Base-by-base conservation (phyloP, 208 protist species). In the Acanthamoeba healyi region DNA sequence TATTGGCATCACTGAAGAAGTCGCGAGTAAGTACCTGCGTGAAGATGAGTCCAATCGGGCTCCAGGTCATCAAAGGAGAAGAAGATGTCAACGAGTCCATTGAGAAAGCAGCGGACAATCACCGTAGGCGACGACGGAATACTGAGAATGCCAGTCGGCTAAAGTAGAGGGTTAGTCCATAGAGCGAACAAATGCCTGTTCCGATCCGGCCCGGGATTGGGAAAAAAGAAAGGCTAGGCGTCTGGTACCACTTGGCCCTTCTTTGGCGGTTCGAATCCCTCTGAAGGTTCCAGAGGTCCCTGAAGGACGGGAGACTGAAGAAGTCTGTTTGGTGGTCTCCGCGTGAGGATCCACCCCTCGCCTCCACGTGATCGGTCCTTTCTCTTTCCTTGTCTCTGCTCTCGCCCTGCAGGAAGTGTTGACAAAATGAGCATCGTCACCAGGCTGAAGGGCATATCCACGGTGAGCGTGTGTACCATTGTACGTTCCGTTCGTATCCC, bases 31-130 rank as follows among this genome's bases (percentile, higher is more conserved):
- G 65, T 40, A 74, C 65, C 34, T 22, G 65, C 7, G 15, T 34
- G 10, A 15, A 74, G 32, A 46, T 38, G 70, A 5, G 10, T 32
- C 87, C 87, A 93, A 15, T 93, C 61, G 29, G 87, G 42, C 49
- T 93, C 87, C 10, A 93, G 29, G 19, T 93, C 87, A 34, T 77
- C 87, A 93, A 93, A 93, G 7, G 87, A 74, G 42, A 93, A 54
- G 65, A 93, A 93, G 34, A 93, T 77, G 32, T 93, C 87, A 0
- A 93, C 34, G 19, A 70, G 19, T 34, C 87, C 87, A 19, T 56
- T 93, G 15, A 77, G n/a, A 34, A 40, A 81, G 40, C 42, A 34
- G 26, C 63, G 54, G 19, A 93, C 26, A n/a, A 93, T 32, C 38
- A 93, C 87, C 3, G 49, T 58, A 29, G 87, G 87, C 38, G 87